phyloP scores from a whole-genome alignment of 2,329 filamentous ascomycete species.

The Orbilia oligospora region DNA sequence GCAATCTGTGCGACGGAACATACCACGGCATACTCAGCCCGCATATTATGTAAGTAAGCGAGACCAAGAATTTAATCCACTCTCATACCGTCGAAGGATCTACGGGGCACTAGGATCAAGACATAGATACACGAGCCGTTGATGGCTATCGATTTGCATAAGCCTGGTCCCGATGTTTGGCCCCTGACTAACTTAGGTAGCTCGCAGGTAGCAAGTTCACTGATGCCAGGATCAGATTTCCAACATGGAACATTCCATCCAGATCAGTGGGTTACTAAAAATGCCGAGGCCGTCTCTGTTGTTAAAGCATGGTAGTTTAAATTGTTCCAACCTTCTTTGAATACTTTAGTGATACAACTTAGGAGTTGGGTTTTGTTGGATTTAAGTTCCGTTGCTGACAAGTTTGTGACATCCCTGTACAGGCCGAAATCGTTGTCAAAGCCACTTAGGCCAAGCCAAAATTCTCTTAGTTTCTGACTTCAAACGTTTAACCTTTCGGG shows the following conservation, averaged over 20 bases:
- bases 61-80: background rate
- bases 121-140: background rate
- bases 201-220: background rate
- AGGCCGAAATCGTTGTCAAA: constrained; percentile 11
- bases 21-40: background rate
- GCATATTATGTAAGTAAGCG: constrained; percentile 1
- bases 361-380: constrained; percentile 15
- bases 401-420: constrained; percentile 2
- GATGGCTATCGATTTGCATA: background rate
- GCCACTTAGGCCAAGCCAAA: constrained; percentile 20
- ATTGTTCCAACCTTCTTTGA: constrained; percentile 11
- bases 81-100: constrained; percentile 12
- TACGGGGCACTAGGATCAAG: background rate
- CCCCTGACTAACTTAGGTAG: background rate
- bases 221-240: background rate
- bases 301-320: constrained; percentile 8
- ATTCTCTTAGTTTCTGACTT: background rate
- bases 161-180: background rate
- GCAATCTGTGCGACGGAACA: background rate
- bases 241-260: background rate
- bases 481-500: background rate
- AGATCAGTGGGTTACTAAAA: background rate
- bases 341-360: background rate
- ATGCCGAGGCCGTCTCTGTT: constrained; percentile 10
- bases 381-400: constrained; percentile 8